A percentile compares a stretch with the other conserved stretches of the same genome.
These are phyloP conservation scores for Mycena indigotica DNA, from an alignment of 768 basidiomycete species.

Conservation along the genomic window DNA sequence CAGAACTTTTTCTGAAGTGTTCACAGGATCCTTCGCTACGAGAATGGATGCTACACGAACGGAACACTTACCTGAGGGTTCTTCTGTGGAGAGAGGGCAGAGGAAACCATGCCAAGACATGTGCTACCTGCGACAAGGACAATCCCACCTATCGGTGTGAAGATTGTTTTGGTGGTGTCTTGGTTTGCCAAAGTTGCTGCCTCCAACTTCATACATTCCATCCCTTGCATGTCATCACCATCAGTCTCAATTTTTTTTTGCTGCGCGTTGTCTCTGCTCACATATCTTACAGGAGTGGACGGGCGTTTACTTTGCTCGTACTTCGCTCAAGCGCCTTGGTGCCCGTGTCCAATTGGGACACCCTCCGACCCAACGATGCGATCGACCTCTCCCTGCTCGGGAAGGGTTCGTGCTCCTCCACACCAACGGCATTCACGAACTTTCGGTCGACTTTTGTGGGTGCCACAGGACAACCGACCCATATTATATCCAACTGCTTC, in stretches of 20 bases:
- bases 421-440: constrained; percentile 28
- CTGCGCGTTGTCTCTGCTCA: background rate
- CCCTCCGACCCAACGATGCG: background rate
- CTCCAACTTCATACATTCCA: background rate
- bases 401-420: constrained; percentile 28
- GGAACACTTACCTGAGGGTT: background rate
- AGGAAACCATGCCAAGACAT: background rate
- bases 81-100: background rate
- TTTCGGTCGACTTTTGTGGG: constrained; percentile 28
- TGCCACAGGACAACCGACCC: constrained; percentile 14
- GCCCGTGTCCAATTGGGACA: constrained; percentile 2
- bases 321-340: background rate
- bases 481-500: background rate
- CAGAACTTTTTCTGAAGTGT: background rate
- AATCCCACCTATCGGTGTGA: background rate
- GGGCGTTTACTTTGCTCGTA: background rate
- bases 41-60: too few relatives aligned
- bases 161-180: background rate
- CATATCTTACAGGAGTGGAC: background rate
- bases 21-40: too few relatives aligned
- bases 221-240: background rate
- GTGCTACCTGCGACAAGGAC: background rate
- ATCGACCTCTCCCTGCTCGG: background rate
- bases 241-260: background rate
- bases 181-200: background rate